These are phyloP conservation scores for Talaromyces pinophilus DNA, from an alignment of 2,329 filamentous ascomycete genomes.

Conservation along the genomic window DNA sequence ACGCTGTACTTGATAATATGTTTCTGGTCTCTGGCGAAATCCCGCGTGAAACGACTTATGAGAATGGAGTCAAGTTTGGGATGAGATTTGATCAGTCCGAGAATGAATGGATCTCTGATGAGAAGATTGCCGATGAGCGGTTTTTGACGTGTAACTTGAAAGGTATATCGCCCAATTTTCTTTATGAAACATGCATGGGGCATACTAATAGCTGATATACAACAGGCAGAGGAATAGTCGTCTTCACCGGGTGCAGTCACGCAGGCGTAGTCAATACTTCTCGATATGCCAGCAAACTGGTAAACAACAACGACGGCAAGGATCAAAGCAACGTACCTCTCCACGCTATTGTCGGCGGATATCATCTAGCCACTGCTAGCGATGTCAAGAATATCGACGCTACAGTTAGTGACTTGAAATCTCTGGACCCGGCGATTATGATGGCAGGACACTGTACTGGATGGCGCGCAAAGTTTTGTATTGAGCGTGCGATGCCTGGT, in stretches of 20 bases:
- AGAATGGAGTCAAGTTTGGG: slow-evolving; percentile 50
- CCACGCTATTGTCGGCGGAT: slow-evolving; percentile 56
- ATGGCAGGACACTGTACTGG: slow-evolving; percentile 60
- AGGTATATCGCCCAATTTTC: slow-evolving; percentile 35
- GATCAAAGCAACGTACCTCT: slow-evolving; percentile 39
- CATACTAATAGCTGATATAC: not conserved
- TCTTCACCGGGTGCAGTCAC: slow-evolving; percentile 60
- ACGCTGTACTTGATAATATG: slow-evolving; percentile 52
- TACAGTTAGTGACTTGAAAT: slow-evolving; percentile 53
- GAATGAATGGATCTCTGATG: slow-evolving; percentile 51
- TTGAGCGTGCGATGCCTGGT: slow-evolving; percentile 55
- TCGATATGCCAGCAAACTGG: slow-evolving; percentile 48
- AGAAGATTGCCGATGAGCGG: slow-evolving; percentile 55
- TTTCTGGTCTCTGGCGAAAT: slow-evolving; percentile 59
- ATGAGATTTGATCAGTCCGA: slow-evolving; percentile 46
- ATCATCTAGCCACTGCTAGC: slow-evolving; percentile 52
- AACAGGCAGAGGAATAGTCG: slow-evolving; percentile 53
- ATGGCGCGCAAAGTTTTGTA: slow-evolving; percentile 57
- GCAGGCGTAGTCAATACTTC: slow-evolving; percentile 57
- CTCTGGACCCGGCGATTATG: slow-evolving; percentile 50
- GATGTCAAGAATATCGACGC: slow-evolving; percentile 46
- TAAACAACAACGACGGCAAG: slow-evolving; percentile 24
- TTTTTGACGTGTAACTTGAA: slow-evolving; percentile 57
- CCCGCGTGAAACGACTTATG: slow-evolving; percentile 53
- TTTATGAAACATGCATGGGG: not conserved